Conservation (phyloP, 345 rosid genomes). For the Carallia pectinifolia region DNA sequence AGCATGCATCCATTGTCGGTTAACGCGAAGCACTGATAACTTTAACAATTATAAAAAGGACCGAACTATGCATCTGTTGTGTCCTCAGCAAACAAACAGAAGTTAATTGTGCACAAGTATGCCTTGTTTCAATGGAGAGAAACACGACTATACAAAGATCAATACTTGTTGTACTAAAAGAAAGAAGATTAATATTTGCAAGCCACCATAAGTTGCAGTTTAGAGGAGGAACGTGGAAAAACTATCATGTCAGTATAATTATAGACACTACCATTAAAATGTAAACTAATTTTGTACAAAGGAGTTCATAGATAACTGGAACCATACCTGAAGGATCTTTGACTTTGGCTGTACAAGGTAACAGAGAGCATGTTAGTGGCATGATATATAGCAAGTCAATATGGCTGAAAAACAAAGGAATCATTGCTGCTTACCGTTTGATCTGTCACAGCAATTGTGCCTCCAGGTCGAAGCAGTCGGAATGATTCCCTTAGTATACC, state of each 20-base stretch:
- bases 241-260: neutral
- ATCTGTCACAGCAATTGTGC: constrained; percentile 52
- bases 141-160: no score
- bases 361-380: constrained; percentile 6
- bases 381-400: neutral
- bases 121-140: no score
- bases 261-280: no score
- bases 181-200: no score
- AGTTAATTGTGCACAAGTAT: no score
- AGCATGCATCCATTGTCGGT: no score
- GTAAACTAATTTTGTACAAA: neutral
- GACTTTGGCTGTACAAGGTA: constrained; percentile 50
- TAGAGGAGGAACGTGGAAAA: neutral
- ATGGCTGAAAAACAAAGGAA: neutral
- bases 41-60: no score
- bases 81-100: no score
- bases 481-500: constrained; percentile 46
- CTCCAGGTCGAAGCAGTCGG: constrained; percentile 55
- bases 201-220: no score
- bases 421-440: constrained; percentile 36
- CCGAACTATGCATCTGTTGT: no score
- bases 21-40: no score
- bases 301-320: neutral
- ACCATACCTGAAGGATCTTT: constrained; percentile 57
- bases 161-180: no score